Evolutionary conservation across 352 stramenopile genomes (phyloP).

Genomic region (Detonula confervacea): DNA sequence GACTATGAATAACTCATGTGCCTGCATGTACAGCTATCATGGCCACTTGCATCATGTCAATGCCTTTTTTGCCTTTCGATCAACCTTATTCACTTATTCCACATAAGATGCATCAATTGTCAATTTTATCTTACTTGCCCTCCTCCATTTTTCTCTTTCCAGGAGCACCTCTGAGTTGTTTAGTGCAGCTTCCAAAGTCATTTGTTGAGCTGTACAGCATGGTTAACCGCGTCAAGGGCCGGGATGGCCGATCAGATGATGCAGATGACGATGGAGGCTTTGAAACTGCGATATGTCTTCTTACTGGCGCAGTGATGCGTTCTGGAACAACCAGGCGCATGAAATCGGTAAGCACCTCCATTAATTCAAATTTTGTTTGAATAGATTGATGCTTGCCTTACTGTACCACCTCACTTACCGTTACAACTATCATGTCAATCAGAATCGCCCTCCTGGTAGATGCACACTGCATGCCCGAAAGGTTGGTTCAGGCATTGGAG

Average conservation of each 20-base stretch:
- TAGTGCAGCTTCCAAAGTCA: constrained; percentile 80
- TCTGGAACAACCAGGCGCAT: constrained; percentile 65
- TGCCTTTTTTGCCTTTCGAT: neutral
- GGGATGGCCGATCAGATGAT: constrained; percentile 70
- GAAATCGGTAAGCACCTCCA: constrained; percentile 39
- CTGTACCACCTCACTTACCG: constrained; percentile 17
- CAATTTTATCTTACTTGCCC: neutral
- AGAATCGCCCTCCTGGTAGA: constrained; percentile 63
- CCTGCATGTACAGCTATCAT: no score
- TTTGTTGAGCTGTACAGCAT: constrained; percentile 86
- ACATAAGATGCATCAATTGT: neutral
- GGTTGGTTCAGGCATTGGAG: constrained; percentile 81
- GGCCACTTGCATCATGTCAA: no score
- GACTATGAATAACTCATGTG: no score
- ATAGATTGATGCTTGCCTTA: constrained; percentile 2
- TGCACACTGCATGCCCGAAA: constrained; percentile 84
- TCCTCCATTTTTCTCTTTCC: constrained; percentile 1
- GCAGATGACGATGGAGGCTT: constrained; percentile 61
- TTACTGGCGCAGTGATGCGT: constrained; percentile 83
- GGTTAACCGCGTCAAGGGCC: constrained; percentile 82
- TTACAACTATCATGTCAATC: neutral
- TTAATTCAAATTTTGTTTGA: no score
- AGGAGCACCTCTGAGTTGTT: constrained; percentile 53
- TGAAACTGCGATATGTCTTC: constrained; percentile 85
- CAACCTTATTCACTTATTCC: neutral